phyloP scores from a whole-genome alignment of 345 rosid genomes.

The Clausena lansium region DNA sequence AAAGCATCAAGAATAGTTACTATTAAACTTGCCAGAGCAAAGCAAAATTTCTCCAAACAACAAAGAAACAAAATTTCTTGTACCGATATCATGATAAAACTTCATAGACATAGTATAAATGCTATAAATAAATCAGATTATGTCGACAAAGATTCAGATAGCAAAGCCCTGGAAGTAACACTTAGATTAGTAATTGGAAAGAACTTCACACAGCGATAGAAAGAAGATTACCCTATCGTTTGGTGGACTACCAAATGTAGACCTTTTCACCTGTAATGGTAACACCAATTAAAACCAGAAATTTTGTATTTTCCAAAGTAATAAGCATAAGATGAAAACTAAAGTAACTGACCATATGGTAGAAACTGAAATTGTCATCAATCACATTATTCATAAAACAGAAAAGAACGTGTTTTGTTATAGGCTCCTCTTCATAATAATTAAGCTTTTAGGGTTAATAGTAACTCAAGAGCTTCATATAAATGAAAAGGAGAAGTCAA shows the following conservation, averaged over 20 bases:
- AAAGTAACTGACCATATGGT: neutral
- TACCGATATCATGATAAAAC: neutral
- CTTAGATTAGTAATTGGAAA: neutral
- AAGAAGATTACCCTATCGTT: constrained; percentile 46
- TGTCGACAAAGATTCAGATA: neutral
- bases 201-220: neutral
- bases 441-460: neutral
- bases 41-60: neutral
- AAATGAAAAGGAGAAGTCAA: neutral
- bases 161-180: neutral
- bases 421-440: neutral
- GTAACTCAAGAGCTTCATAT: neutral
- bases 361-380: neutral
- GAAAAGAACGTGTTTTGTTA: neutral
- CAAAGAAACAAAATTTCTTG: neutral
- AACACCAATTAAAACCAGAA: neutral
- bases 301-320: neutral
- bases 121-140: neutral
- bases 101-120: neutral
- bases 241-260: constrained; percentile 31
- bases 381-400: neutral
- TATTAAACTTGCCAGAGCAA: neutral
- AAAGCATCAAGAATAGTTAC: constrained; percentile 10
- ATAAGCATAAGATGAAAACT: neutral
- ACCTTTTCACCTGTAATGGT: constrained; percentile 56